These are phyloP conservation scores for Tetracladium maxilliforme DNA, from an alignment of 2,329 filamentous ascomycete genomes.

Conservation along the genomic window DNA sequence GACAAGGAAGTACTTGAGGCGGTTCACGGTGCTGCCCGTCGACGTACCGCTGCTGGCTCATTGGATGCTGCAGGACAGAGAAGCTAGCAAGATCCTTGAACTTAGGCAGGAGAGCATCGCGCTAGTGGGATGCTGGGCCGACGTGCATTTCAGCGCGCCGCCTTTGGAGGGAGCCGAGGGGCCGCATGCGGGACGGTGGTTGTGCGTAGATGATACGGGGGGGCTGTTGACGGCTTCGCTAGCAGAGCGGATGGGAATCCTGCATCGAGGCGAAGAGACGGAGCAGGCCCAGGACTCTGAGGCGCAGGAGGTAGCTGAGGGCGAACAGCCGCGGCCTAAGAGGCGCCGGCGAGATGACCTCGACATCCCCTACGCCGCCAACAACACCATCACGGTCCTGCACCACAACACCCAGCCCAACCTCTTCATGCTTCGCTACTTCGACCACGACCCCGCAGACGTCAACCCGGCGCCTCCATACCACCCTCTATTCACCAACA, in stretches of 20 bases:
- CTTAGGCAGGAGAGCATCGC: constrained; percentile 73
- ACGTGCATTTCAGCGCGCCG: constrained; percentile 51
- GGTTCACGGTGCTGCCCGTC: constrained; percentile 74
- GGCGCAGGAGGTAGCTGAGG: too few relatives aligned
- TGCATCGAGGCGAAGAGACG: constrained; percentile 24
- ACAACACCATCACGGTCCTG: constrained; percentile 68
- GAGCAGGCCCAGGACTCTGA: constrained; percentile 2
- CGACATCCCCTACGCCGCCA: constrained; percentile 49
- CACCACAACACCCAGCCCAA: constrained; percentile 80
- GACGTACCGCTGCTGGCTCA: constrained; percentile 64
- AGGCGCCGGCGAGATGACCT: constrained; percentile 29
- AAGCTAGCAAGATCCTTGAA: constrained; percentile 70
- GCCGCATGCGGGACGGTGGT: constrained; percentile 39
- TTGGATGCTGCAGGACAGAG: constrained; percentile 68
- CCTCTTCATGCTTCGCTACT: constrained; percentile 76
- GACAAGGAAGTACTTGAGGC: constrained; percentile 79
- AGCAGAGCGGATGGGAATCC: constrained; percentile 55
- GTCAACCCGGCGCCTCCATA: constrained; percentile 38
- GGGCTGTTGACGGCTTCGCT: constrained; percentile 54
- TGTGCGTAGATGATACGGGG: constrained; percentile 57
- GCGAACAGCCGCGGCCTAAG: constrained; percentile 9
- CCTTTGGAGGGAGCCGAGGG: constrained; percentile 1
- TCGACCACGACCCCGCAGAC: constrained; percentile 62
- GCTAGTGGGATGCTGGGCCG: constrained; percentile 75
- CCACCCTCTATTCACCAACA: constrained; percentile 70